A percentile compares a stretch with the other conserved stretches of the same genome.
These are phyloP conservation scores for Halteria grandinella DNA, from an alignment of 73 alveolate species.

Conservation along the genomic window DNA sequence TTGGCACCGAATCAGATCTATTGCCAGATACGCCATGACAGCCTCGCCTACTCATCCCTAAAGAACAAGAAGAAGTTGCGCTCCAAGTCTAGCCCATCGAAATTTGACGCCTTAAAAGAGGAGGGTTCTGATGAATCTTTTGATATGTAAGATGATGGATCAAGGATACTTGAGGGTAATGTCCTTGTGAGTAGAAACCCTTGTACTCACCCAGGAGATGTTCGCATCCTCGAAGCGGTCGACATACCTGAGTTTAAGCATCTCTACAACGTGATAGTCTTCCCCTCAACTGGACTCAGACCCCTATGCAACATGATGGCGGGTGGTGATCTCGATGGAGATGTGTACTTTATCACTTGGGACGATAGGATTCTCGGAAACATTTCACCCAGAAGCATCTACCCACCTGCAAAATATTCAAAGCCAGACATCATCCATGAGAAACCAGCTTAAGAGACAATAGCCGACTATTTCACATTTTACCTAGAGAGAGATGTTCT, in stretches of 20 bases:
- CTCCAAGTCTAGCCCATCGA: not conserved
- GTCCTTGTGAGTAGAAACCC: slow-evolving; percentile 85
- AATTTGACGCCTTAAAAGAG: not conserved
- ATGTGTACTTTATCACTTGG: slow-evolving; percentile 81
- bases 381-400: slow-evolving; percentile 32
- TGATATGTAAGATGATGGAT: not conserved
- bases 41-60: not conserved
- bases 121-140: not conserved
- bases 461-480: slow-evolving; percentile 65
- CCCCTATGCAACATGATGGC: slow-evolving; percentile 79
- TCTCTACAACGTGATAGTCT: slow-evolving; percentile 81
- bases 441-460: slow-evolving; percentile 28
- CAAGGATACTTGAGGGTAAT: slow-evolving; percentile 51
- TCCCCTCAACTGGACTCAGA: slow-evolving; percentile 77
- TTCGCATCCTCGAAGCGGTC: slow-evolving; percentile 78
- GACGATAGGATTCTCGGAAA: slow-evolving; percentile 27
- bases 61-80: not conserved
- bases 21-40: slow-evolving; percentile 44
- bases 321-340: slow-evolving; percentile 95
- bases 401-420: slow-evolving; percentile 33
- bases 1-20: slow-evolving; percentile 77
- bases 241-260: slow-evolving; percentile 70
- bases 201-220: slow-evolving; percentile 92
- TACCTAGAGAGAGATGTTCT: slow-evolving; percentile 65
- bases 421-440: slow-evolving; percentile 15